These are phyloP conservation scores for Pulveroboletus sp. DNA, from an alignment of 768 basidiomycete genomes.

Conservation along the genomic window DNA sequence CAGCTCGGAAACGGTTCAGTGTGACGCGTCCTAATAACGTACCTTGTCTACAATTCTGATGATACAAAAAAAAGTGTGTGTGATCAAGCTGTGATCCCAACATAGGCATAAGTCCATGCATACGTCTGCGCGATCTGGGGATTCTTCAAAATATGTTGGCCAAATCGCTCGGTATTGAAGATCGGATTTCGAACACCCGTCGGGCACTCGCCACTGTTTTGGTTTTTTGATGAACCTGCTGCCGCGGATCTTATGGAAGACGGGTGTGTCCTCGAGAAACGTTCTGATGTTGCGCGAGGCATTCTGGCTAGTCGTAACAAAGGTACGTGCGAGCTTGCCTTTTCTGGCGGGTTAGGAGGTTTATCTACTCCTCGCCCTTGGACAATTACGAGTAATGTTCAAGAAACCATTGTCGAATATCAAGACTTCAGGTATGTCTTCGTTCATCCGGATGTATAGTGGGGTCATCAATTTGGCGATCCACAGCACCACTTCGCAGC, in stretches of 20 bases:
- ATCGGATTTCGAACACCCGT: slow-evolving; percentile 71
- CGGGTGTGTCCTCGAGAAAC: slow-evolving; percentile 67
- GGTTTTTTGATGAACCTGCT: slow-evolving; percentile 32
- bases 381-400: slow-evolving; percentile 48
- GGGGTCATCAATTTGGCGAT: not conserved
- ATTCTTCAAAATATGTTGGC: slow-evolving; percentile 97
- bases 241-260: slow-evolving; percentile 45
- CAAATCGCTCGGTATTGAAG: slow-evolving; percentile 92
- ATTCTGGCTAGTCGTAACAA: slow-evolving; percentile 34
- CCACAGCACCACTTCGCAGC: slow-evolving; percentile 56
- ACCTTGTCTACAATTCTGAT: slow-evolving; percentile 62
- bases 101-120: slow-evolving; percentile 29
- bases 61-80: not conserved
- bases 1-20: not conserved
- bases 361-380: no score
- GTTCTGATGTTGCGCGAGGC: slow-evolving; percentile 77
- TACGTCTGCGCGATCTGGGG: slow-evolving; percentile 87
- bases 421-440: slow-evolving; percentile 54
- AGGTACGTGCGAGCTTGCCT: slow-evolving; percentile 8
- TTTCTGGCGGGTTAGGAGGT: slow-evolving; percentile 4
- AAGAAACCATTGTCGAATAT: slow-evolving; percentile 66
- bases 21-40: not conserved
- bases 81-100: slow-evolving; percentile 15
- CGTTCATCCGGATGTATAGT: not conserved
- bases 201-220: slow-evolving; percentile 37